Evolutionary conservation across 2,329 filamentous ascomycete species (phyloP), one percentile per base, ranked within the genome.

Genomic region (Cladobotryum protrusum): DNA sequence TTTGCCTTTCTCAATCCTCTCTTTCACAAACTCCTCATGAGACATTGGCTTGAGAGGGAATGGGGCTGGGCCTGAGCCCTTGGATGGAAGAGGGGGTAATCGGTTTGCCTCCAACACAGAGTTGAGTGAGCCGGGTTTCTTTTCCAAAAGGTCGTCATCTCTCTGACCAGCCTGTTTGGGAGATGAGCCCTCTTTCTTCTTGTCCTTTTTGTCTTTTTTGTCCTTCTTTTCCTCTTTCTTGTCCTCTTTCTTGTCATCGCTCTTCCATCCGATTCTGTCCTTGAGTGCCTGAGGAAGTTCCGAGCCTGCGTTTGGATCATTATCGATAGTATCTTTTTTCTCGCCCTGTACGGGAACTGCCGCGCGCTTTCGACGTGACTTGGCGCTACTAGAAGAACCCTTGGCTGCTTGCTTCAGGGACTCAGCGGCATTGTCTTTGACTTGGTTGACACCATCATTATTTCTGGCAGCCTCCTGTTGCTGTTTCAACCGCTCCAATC

Each of bases 21-120:
- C 52, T 45, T 68, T 57, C 13, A 83, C 74, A 49, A 67, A 83
- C 56, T 84, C 77, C 45, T 74, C 61, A 55, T 85, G 81, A 1
- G 72, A 74, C 24, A 70, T 54, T 0, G 79, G 79, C 42, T 67
- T 65, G 4, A 20, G n/a, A 3, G 50, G 15, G 9, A 49, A 17
- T 6, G 48, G 14, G 8, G 49, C 20, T 42, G 49, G 35, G 18
- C 24, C 24, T 29, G 3, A 2, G 6, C 6, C 24, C 11, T 29
- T 29, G 41, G 37, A 15, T 12, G 37, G 24, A 5, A 47, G 7
- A 6, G 36, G 35, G 11, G 51, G 51, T 9, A 53, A 39, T 8
- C 51, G 48, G 24, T 53, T 43, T 20, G 51, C 51, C 36, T 53
- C 51, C 20, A 53, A 18, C 12, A 53, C 43, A 4, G 51, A 53